Base-by-base conservation (phyloP, 1,284 basidiomycete species). In the Megacollybia platyphylla region DNA sequence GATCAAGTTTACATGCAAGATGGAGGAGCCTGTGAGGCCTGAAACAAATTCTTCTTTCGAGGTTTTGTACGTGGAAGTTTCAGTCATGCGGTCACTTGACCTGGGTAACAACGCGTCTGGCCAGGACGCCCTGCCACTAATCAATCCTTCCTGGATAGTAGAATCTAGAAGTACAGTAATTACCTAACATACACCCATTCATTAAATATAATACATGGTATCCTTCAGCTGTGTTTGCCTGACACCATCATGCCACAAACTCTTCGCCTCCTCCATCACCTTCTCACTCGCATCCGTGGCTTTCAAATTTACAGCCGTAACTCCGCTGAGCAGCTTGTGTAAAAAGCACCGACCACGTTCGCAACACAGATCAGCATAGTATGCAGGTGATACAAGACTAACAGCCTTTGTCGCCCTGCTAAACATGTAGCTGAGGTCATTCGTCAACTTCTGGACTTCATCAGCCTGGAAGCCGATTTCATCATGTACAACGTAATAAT, bases 331-430 rank as follows among this genome's bases (percentile, higher is more conserved):
- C 13, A 86, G 61, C 43, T 71, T 68, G 56, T 80, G 71, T 34
- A 87, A 53, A 53, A 86, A 87, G 57, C 80, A 85, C 15, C 85
- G 64, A 1, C 84, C 84, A 2, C 84, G 69, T 57, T 87, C 83
- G 51, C 83, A 87, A 2, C 80, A 81, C 35, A 87, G 60, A 54
- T 87, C 73, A 6, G 80, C 79, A 54, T 84, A 85, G 53, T 84
- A 85, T 0, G 81, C 83, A 0, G 84, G 82, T 0, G 81, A 78
- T n/a, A 74, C 79, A 13, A 87, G 66, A 51, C 79, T 81, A 42
- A 87, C 83, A 0, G 81, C 83, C 57, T 85, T 85, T 9, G 85
- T 87, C 17, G 84, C 84, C 9, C 85, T 77, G 11, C 76, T 76
- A 52, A 82, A 87, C 67, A 82, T 71, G 57, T 84, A 86, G 56